Conservation (phyloP, 2,329 filamentous ascomycete genomes). For the Talaromyces sp. region DNA sequence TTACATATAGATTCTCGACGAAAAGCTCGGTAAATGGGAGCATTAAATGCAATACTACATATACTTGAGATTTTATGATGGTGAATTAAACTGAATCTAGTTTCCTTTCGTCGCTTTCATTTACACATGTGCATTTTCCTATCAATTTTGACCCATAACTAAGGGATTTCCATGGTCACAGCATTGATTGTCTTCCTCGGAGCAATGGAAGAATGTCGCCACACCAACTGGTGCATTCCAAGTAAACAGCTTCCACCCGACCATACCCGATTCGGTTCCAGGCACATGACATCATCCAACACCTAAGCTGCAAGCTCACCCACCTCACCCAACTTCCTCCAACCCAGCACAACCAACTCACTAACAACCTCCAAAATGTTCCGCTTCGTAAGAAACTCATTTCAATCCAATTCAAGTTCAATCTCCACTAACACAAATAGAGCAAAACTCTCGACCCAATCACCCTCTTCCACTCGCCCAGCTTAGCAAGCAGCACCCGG, state of each 20-base stretch:
- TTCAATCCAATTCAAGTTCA: neutral
- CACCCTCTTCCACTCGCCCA: constrained; percentile 92
- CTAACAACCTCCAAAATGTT: constrained; percentile 25
- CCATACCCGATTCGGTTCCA: constrained; percentile 16
- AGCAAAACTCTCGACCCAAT: constrained; percentile 84
- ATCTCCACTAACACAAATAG: constrained; percentile 47
- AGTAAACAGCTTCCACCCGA: constrained; percentile 1
- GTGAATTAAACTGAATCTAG: no score
- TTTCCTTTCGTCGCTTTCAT: no score
- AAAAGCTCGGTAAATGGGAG: neutral
- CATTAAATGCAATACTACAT: no score
- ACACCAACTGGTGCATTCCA: neutral
- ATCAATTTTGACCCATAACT: no score
- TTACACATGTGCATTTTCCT: no score
- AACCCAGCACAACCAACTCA: constrained; percentile 2
- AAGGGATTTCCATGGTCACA: no score
- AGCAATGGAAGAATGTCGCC: neutral
- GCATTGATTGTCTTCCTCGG: no score
- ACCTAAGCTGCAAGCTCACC: neutral
- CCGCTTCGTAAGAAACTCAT: constrained; percentile 26
- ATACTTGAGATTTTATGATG: no score
- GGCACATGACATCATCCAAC: constrained; percentile 25
- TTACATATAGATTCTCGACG: constrained; percentile 13
- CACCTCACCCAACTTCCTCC: neutral
- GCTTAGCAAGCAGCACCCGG: constrained; percentile 70